Evolutionary conservation across 1,284 basidiomycete species (phyloP).

Genomic region (Puccinia polysora): DNA sequence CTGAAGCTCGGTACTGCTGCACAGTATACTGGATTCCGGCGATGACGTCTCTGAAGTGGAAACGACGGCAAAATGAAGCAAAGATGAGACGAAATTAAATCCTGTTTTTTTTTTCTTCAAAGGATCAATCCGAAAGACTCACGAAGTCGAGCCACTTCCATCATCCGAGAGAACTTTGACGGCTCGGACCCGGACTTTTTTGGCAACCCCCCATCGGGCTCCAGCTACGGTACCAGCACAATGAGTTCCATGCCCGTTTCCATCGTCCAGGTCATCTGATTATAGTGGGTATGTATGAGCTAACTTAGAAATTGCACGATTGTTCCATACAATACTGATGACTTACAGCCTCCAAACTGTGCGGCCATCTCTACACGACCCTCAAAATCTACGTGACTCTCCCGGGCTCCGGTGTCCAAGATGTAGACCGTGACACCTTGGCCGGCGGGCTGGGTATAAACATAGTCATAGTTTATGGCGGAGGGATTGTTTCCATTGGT

Average conservation of each 20-base stretch:
- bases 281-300: background rate
- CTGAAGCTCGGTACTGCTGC: conserved; percentile 39
- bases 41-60: conserved; percentile 40
- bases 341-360: conserved; percentile 42
- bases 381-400: conserved; percentile 25
- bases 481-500: conserved; percentile 5
- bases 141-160: conserved; percentile 45
- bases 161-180: conserved; percentile 46
- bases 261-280: conserved; percentile 45
- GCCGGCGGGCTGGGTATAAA: conserved; percentile 27
- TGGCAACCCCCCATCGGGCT: conserved; percentile 46
- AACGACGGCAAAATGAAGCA: background rate
- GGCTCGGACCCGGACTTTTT: conserved; percentile 44
- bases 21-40: conserved; percentile 44
- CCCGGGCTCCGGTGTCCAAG: conserved; percentile 32
- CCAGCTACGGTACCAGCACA: conserved; percentile 49
- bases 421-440: conserved; percentile 29
- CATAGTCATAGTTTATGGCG: conserved; percentile 27
- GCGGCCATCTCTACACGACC: conserved; percentile 33
- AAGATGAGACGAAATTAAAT: background rate
- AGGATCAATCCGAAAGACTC: background rate
- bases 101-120: background rate
- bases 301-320: background rate
- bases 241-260: conserved; percentile 55
- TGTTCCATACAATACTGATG: background rate